Percentiles rank a stretch among this genome's conserved stretches.
Evolutionary conservation across 306 rosid species (phyloP).

Genomic region (Rubus parviflorus): DNA sequence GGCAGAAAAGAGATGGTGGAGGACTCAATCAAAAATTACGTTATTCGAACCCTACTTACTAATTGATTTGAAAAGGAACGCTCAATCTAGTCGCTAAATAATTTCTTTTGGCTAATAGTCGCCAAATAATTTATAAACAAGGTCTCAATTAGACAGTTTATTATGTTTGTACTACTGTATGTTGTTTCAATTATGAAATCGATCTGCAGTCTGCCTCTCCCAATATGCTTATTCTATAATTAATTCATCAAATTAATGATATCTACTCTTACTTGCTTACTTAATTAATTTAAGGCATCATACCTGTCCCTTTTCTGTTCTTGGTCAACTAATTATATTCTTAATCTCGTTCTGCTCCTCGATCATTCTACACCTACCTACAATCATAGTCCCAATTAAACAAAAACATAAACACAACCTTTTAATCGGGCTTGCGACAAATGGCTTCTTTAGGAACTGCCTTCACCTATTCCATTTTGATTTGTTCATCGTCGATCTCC

Average conservation of each 20-base stretch:
- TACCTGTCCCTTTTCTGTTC: neutral
- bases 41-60: too few relatives aligned
- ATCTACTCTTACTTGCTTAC: neutral
- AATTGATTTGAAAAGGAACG: too few relatives aligned
- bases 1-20: too few relatives aligned
- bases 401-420: neutral
- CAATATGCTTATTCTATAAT: neutral
- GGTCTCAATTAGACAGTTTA: too few relatives aligned
- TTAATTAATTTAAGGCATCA: too few relatives aligned
- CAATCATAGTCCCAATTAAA: neutral
- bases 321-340: neutral
- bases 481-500: neutral
- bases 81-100: too few relatives aligned
- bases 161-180: neutral
- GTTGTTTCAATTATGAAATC: neutral
- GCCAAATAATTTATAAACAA: too few relatives aligned
- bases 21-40: too few relatives aligned
- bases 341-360: neutral
- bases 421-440: conserved; percentile 27
- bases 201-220: neutral
- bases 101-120: too few relatives aligned
- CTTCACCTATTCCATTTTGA: conserved; percentile 8
- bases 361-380: neutral
- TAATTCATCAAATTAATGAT: neutral
- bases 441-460: conserved; percentile 26